Base-by-base conservation (phyloP, 306 rosid genomes). In the Trichosanthes cucumerina region DNA sequence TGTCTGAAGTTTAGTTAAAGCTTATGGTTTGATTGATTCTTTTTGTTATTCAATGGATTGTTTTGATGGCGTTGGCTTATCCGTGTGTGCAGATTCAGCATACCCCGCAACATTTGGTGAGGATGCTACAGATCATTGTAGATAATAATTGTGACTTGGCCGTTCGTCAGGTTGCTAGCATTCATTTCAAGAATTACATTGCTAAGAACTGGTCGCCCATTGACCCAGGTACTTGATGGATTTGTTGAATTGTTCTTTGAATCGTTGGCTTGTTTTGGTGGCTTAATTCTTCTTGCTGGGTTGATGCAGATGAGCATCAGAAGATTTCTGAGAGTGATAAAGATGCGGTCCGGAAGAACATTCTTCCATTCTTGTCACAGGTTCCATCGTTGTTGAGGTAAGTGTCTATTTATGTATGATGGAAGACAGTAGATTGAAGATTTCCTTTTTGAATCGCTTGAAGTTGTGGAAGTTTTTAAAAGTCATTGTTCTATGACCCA, bases 161-260 rank as follows among this genome's bases (percentile, higher is more conserved):
- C 13, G 99, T 96, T 26, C 88, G 99, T 57, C 99, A 96, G 87
- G 93, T 85, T 66, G 99, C 97, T 31, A 96, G 99, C 80, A 96
- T 96, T 83, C 99, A 96, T 84, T 96, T 96, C 80, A 96, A 96
- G 88, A 96, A 96, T 81, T 96, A 93, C 76, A 88, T 91, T 79
- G 98, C 89, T 1, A 96, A 93, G 82, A 84, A 96, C 82, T 96
- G 99, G 99, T 90, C 94, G 23, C 96, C 98, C 24, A 80, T 24
- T 38, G 96, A 90, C 4, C 88, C 92, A 19, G 99, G 99, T 93
- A 70, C 76, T 23, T 82, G 19, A 26, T 79, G 57, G 26, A 80
- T 31, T 24, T 43, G 31, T 57, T 7, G 79, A 31, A 38, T 63
- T 85, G 36, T 77, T 80, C 64, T 79, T 28, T 31, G 31, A 58